Conservation (phyloP, 2,329 filamentous ascomycete species). For the Talaromyces piceae region DNA sequence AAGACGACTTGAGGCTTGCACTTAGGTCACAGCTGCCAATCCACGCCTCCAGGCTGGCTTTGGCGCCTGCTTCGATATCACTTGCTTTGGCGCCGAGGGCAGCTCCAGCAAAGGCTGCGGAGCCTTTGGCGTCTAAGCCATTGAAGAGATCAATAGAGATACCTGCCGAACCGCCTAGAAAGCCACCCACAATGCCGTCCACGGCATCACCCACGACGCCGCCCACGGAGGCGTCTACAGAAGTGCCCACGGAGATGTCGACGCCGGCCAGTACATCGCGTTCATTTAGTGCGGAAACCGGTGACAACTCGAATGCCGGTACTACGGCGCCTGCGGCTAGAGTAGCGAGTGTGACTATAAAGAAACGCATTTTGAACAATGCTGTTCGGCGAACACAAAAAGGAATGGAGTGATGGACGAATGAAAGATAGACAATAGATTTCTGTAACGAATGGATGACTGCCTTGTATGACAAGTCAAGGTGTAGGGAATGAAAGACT, state of each 20-base stretch:
- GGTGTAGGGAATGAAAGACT: not conserved
- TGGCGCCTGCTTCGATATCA: constrained; percentile 20
- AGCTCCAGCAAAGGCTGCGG: constrained; percentile 30
- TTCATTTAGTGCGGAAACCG: not conserved
- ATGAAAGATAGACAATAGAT: not conserved
- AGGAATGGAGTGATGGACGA: not conserved
- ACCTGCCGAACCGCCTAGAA: constrained; percentile 16
- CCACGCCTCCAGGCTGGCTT: constrained; percentile 24
- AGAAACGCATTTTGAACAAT: constrained; percentile 11
- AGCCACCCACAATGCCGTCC: no score
- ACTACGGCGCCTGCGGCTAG: constrained; percentile 10
- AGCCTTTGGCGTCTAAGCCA: constrained; percentile 26
- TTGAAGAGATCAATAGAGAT: constrained; percentile 15
- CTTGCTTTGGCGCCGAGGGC: constrained; percentile 27
- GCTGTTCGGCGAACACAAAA: not conserved
- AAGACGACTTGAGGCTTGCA: constrained; percentile 20
- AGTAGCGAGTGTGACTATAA: constrained; percentile 7
- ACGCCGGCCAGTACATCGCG: no score
- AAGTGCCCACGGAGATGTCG: no score
- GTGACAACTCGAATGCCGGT: not conserved
- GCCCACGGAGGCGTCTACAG: no score
- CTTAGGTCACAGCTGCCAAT: constrained; percentile 21
- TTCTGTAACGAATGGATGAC: not conserved
- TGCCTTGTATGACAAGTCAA: not conserved
- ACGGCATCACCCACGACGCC: no score